phyloP scores from a whole-genome alignment of 805 yeast genomes.

The Zygosaccharomyces bailii region DNA sequence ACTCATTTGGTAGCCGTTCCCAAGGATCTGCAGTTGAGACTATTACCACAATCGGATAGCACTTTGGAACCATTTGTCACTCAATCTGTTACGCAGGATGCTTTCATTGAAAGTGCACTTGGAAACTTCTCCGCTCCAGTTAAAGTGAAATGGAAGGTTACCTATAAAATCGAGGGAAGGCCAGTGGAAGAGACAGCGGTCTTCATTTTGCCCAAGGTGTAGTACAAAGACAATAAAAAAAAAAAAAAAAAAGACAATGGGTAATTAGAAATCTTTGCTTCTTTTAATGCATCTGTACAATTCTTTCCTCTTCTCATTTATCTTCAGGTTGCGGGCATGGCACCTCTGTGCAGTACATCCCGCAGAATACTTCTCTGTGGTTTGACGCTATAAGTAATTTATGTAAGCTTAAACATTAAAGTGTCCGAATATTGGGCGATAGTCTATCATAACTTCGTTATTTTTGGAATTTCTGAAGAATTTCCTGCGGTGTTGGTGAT shows the following conservation, averaged over 20 bases:
- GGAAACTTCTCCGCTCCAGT: conserved; percentile 40
- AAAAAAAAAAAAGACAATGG: not conserved
- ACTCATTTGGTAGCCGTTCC: conserved; percentile 71
- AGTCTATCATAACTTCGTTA: conserved; percentile 24
- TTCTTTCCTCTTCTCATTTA: not conserved
- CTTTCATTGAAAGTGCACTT: conserved; percentile 34
- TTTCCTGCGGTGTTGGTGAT: conserved; percentile 37
- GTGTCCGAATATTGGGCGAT: not conserved
- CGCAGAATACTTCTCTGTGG: too few relatives aligned
- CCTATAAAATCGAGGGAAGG: conserved; percentile 49
- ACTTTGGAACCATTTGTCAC: conserved; percentile 45
- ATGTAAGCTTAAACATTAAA: too few relatives aligned
- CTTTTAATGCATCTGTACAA: conserved; percentile 4
- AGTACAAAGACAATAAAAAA: conserved; percentile 6
- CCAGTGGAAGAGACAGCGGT: conserved; percentile 58
- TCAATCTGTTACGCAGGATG: conserved; percentile 52
- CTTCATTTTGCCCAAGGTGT: conserved; percentile 36
- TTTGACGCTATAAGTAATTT: too few relatives aligned
- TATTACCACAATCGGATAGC: conserved; percentile 61
- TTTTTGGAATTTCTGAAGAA: conserved; percentile 34
- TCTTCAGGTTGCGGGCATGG: too few relatives aligned
- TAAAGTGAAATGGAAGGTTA: conserved; percentile 74
- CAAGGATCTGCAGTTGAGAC: conserved; percentile 51
- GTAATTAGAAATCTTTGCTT: conserved; percentile 2
- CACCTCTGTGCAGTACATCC: too few relatives aligned